Conservation (phyloP, 2,329 filamentous ascomycete species). For the Pestalotiopsis sp. region DNA sequence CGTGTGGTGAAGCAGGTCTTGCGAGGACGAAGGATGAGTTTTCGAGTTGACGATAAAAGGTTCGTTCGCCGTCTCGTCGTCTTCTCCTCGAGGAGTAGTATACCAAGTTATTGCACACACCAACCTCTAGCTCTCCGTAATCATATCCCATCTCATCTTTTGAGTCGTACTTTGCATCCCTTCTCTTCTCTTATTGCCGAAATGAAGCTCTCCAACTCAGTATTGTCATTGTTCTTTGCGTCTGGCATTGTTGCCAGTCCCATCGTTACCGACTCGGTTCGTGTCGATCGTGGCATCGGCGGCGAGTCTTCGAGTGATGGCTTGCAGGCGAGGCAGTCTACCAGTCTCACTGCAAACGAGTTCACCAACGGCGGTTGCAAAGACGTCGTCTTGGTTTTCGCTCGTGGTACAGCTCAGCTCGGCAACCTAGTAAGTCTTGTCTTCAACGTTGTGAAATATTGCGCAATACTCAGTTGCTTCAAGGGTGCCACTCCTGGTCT, state of each 20-base stretch:
- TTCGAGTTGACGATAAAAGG: slow-evolving; percentile 2
- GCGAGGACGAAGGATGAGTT: not conserved
- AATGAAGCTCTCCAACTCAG: slow-evolving; percentile 2
- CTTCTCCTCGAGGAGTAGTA: not conserved
- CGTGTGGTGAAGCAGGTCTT: not conserved
- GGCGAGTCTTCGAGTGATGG: not conserved
- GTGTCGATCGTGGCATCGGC: not conserved
- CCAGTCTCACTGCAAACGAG: slow-evolving; percentile 30
- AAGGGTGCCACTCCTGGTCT: slow-evolving; percentile 28
- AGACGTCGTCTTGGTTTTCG: slow-evolving; percentile 39
- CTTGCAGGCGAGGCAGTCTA: not conserved
- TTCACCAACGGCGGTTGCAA: slow-evolving; percentile 36
- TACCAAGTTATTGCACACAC: not conserved
- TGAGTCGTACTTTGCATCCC: not conserved
- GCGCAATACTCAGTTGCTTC: not conserved
- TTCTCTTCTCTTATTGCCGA: not conserved
- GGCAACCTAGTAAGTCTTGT: slow-evolving; percentile 39
- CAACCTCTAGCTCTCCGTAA: not conserved
- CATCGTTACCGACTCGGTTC: not conserved
- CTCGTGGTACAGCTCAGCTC: slow-evolving; percentile 39
- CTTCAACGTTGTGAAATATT: not conserved
- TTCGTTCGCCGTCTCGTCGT: not conserved
- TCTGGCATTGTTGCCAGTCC: not conserved
- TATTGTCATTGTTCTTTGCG: not conserved
- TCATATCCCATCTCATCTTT: not conserved